These are phyloP conservation scores for Tillandsia fasciculata DNA, from an alignment of 176 grass and related monocot genomes.

Conservation along the genomic window DNA sequence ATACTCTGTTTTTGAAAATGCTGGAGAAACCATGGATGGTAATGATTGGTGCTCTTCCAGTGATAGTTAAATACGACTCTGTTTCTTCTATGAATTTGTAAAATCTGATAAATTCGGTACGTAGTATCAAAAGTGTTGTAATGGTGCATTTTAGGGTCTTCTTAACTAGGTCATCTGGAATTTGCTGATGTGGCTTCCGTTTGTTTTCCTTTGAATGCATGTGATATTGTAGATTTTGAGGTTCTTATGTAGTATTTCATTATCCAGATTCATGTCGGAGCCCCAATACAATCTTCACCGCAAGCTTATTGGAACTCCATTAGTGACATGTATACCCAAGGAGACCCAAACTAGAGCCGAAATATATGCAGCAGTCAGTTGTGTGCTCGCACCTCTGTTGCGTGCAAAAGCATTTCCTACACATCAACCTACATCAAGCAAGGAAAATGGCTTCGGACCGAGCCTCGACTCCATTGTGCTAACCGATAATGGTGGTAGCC, in stretches of 20 bases:
- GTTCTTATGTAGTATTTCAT: conserved; percentile 1
- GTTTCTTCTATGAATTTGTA: no score
- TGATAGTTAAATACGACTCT: no score
- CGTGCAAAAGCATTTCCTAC: conserved; percentile 37
- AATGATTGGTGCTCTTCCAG: no score
- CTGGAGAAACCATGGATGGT: no score
- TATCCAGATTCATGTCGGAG: conserved; percentile 41
- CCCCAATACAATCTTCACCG: conserved; percentile 36
- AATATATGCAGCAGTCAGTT: conserved; percentile 52
- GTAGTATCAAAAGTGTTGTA: no score
- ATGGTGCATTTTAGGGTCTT: no score
- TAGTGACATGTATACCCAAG: conserved; percentile 64
- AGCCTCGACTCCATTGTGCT: conserved; percentile 72
- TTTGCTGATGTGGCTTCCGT: no score
- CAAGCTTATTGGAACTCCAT: conserved; percentile 71
- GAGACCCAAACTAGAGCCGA: conserved; percentile 41
- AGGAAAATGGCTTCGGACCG: conserved; percentile 50
- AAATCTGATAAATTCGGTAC: no score
- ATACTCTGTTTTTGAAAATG: no score
- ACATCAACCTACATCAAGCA: conserved; percentile 17
- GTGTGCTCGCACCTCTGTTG: conserved; percentile 52
- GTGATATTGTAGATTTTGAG: background rate
- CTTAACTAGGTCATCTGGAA: no score
- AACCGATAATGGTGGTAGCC: conserved; percentile 35
- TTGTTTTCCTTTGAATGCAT: no score